Conservation (phyloP, 306 rosid genomes). For the Betula pendula region DNA sequence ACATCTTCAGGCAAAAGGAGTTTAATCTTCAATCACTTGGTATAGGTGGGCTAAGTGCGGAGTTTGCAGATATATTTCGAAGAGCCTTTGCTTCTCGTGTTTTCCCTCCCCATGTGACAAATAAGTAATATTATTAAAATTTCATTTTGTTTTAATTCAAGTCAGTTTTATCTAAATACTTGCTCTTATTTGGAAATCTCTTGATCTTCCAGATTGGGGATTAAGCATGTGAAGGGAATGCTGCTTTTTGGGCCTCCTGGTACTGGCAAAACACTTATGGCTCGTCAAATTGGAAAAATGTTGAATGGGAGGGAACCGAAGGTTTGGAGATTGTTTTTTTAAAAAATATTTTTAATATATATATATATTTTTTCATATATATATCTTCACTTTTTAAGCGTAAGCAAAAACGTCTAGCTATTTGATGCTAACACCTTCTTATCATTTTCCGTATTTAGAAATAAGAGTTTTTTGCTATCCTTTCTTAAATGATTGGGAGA, state of each 20-base stretch:
- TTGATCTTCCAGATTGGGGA: conserved; percentile 92
- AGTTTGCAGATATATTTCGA: conserved; percentile 96
- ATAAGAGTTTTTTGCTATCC: background rate
- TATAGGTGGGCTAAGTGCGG: conserved; percentile 91
- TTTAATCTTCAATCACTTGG: conserved; percentile 92
- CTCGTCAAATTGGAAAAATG: conserved; percentile 98
- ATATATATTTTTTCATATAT: background rate
- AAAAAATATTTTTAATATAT: background rate
- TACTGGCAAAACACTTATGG: conserved; percentile 99
- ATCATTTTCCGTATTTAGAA: background rate
- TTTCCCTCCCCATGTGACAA: conserved; percentile 92
- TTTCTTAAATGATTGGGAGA: background rate
- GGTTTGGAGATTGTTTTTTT: conserved; percentile 58
- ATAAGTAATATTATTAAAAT: conserved; percentile 57
- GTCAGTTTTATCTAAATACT: too few relatives aligned
- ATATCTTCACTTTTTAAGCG: background rate
- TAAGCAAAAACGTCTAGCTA: background rate
- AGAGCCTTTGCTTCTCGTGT: conserved; percentile 99
- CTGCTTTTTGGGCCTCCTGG: conserved; percentile 99
- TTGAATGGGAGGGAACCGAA: conserved; percentile 96
- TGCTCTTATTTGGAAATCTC: too few relatives aligned
- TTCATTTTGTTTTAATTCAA: conserved; percentile 16
- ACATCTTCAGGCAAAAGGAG: conserved; percentile 83
- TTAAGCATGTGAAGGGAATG: conserved; percentile 98
- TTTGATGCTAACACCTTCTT: background rate